Evolutionary conservation across 2,329 filamentous ascomycete genomes (phyloP).

Genomic region (Botrytis byssoidea): DNA sequence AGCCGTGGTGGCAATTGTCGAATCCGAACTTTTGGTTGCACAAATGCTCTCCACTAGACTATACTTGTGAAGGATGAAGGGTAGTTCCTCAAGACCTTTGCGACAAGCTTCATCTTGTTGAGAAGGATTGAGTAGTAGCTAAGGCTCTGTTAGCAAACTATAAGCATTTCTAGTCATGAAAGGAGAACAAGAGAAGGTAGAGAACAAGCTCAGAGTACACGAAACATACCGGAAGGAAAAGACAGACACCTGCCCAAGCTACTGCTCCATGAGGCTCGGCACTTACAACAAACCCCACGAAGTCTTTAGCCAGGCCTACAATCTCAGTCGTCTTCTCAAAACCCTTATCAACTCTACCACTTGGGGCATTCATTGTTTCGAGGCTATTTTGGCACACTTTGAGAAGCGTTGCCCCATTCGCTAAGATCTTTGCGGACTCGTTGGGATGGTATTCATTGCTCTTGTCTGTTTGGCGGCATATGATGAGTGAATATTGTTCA

Average conservation of each 20-base stretch:
- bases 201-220: neutral
- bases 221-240: neutral
- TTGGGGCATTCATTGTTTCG: neutral
- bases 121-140: conserved; percentile 2
- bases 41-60: neutral
- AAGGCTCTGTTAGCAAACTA: neutral
- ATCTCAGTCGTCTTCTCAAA: neutral
- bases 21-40: neutral
- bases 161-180: neutral
- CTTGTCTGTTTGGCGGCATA: neutral
- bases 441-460: neutral
- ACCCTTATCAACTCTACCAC: neutral
- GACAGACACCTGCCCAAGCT: conserved; percentile 13
- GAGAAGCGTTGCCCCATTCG: neutral
- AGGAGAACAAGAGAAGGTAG: too few species aligned
- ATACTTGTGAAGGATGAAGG: neutral
- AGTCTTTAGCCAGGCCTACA: neutral
- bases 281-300: neutral
- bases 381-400: neutral
- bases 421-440: neutral
- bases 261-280: conserved; percentile 1
- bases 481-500: neutral
- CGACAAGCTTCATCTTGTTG: neutral
- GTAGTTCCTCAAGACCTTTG: neutral
- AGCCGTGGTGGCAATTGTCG: too few species aligned